Evolutionary conservation across 2,329 filamentous ascomycete genomes (phyloP).

Genomic region (Colletotrichum cordylinicola): DNA sequence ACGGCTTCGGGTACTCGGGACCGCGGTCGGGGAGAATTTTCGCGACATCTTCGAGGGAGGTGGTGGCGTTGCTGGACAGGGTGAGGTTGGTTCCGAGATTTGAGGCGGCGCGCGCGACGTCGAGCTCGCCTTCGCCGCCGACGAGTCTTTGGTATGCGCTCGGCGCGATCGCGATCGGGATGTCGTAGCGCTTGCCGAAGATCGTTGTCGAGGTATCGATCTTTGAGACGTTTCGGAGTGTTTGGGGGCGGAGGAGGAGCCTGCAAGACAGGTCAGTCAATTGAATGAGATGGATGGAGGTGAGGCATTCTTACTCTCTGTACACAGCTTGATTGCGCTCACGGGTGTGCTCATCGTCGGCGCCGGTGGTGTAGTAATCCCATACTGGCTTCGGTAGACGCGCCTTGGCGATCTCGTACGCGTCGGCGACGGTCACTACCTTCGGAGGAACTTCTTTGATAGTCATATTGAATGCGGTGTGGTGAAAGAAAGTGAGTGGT

Average conservation of each 20-base stretch:
- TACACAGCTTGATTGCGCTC: slow-evolving; percentile 23
- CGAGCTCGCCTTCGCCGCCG: slow-evolving; percentile 31
- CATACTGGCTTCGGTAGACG: slow-evolving; percentile 20
- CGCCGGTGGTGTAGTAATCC: slow-evolving; percentile 29
- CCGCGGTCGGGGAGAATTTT: slow-evolving; percentile 11
- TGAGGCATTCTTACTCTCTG: slow-evolving; percentile 13
- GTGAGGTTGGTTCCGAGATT: slow-evolving; percentile 29
- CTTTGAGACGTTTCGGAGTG: slow-evolving; percentile 24
- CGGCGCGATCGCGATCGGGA: slow-evolving; percentile 35
- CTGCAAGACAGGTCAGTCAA: neutral
- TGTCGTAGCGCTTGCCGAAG: slow-evolving; percentile 18
- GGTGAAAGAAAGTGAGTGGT: neutral
- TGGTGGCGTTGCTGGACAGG: slow-evolving; percentile 31
- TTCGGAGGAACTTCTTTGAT: neutral
- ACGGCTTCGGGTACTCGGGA: slow-evolving; percentile 19
- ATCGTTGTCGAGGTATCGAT: slow-evolving; percentile 24
- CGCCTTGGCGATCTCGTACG: neutral
- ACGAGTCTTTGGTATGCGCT: slow-evolving; percentile 33
- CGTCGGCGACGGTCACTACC: slow-evolving; percentile 23
- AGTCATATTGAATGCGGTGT: neutral
- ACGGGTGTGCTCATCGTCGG: slow-evolving; percentile 26
- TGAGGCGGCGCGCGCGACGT: slow-evolving; percentile 29
- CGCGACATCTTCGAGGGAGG: slow-evolving; percentile 32
- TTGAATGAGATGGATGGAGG: too few species aligned
- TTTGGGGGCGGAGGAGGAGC: slow-evolving; percentile 15